phyloP scores from a whole-genome alignment of 2,329 filamentous ascomycete genomes.

The Colletotrichum brevisporum region DNA sequence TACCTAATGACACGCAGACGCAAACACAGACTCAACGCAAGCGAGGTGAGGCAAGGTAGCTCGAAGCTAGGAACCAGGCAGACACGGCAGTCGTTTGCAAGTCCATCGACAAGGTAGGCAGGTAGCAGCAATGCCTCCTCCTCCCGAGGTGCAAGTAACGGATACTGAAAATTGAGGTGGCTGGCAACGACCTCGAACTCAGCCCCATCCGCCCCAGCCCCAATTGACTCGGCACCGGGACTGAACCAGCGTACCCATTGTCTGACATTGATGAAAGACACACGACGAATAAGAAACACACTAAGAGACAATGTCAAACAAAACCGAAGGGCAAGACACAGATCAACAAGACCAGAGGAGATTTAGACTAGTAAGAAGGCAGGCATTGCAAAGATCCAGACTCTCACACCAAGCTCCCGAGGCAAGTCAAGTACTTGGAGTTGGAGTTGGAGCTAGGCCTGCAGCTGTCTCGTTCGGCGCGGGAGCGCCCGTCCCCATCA shows the following conservation, averaged over 20 bases:
- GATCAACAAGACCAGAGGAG: neutral
- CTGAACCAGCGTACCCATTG: slow-evolving; percentile 9
- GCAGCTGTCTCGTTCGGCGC: slow-evolving; percentile 18
- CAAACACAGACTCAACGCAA: no score
- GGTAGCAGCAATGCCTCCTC: slow-evolving; percentile 2
- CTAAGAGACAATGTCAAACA: neutral
- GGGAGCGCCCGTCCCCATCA: slow-evolving; percentile 29
- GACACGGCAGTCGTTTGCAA: slow-evolving; percentile 8
- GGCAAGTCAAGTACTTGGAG: no score
- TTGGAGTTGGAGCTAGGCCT: neutral
- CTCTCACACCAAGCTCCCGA: neutral
- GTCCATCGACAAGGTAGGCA: slow-evolving; percentile 3
- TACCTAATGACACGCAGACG: no score
- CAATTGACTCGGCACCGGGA: slow-evolving; percentile 22
- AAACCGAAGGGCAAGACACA: neutral
- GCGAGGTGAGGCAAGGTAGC: no score
- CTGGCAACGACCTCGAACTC: slow-evolving; percentile 25
- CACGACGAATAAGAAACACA: neutral
- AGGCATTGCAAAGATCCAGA: neutral
- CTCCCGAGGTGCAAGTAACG: neutral
- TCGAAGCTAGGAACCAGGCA: neutral
- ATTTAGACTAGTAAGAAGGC: neutral
- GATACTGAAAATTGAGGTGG: slow-evolving; percentile 30
- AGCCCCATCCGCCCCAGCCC: neutral
- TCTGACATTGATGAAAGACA: slow-evolving; percentile 9